phyloP scores from a whole-genome alignment of 2,329 filamentous ascomycete species.

The Cladosporium sp. region DNA sequence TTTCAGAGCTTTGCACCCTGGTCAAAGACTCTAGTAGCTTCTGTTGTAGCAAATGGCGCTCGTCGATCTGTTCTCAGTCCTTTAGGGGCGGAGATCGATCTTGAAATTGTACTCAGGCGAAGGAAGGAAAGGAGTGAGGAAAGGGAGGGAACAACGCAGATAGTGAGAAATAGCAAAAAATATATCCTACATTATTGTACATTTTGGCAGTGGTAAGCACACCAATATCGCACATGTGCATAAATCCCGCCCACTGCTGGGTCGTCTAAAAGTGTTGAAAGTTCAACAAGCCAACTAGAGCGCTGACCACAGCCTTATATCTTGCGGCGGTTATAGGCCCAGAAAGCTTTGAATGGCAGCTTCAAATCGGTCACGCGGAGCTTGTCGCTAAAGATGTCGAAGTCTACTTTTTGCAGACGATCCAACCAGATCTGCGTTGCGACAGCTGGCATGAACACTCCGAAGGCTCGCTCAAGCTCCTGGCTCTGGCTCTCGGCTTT shows the following conservation, averaged over 20 bases:
- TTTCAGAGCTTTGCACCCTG: too few species aligned
- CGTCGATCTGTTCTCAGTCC: too few species aligned
- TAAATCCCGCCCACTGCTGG: neutral
- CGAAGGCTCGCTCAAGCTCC: constrained; percentile 66
- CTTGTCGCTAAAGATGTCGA: constrained; percentile 69
- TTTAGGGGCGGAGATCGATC: too few species aligned
- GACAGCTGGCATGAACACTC: constrained; percentile 74
- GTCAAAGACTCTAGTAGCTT: too few species aligned
- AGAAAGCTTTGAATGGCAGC: constrained; percentile 73
- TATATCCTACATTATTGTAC: constrained; percentile 9
- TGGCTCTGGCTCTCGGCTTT: constrained; percentile 36
- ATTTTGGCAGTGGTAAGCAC: neutral
- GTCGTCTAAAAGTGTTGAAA: constrained; percentile 1
- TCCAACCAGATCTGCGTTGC: constrained; percentile 75
- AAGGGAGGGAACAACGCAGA: neutral
- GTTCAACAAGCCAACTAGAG: neutral
- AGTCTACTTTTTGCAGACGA: constrained; percentile 72
- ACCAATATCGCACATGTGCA: neutral
- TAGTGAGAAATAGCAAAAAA: neutral
- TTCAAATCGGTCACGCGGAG: constrained; percentile 71
- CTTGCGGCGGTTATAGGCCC: constrained; percentile 53
- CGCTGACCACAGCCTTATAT: constrained; percentile 34
- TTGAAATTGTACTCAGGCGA: neutral
- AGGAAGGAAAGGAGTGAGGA: neutral
- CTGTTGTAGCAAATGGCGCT: too few species aligned